phyloP scores from a whole-genome alignment of 495 filamentous ascomycete genomes.

The Podospora pseudoanserina region DNA sequence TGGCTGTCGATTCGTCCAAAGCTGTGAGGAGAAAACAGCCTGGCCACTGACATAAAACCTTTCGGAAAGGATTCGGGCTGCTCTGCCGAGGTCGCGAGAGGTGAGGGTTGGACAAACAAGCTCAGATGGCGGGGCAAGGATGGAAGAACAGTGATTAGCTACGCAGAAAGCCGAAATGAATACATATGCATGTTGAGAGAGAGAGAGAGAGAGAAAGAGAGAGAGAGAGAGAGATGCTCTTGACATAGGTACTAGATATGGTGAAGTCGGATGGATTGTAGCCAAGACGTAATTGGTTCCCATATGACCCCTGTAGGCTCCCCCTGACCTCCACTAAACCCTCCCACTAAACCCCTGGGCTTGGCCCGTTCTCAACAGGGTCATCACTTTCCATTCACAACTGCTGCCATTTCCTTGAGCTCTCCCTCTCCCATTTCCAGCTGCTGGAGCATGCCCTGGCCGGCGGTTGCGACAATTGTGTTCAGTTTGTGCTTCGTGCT shows the following conservation, averaged over 20 bases:
- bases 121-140: not conserved
- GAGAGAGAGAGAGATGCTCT: not conserved
- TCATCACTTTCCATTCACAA: slow-evolving; percentile 4
- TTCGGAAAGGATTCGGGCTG: not conserved
- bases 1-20: not conserved
- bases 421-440: not conserved
- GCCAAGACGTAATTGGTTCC: slow-evolving; percentile 3
- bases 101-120: not conserved
- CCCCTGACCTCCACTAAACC: slow-evolving; percentile 1
- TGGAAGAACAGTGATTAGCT: not conserved
- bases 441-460: not conserved
- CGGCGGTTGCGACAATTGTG: not conserved
- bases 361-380: not conserved
- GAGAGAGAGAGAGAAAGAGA: not conserved
- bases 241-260: not conserved
- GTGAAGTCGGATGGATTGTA: not conserved
- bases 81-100: not conserved
- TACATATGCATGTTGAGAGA: not conserved
- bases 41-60: not conserved
- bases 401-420: not conserved
- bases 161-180: not conserved
- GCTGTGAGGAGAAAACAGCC: not conserved
- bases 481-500: not conserved
- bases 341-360: slow-evolving; percentile 1
- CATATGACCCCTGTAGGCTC: not conserved